Conservation (phyloP, 768 basidiomycete species). For the Kockovaella imperatae region DNA sequence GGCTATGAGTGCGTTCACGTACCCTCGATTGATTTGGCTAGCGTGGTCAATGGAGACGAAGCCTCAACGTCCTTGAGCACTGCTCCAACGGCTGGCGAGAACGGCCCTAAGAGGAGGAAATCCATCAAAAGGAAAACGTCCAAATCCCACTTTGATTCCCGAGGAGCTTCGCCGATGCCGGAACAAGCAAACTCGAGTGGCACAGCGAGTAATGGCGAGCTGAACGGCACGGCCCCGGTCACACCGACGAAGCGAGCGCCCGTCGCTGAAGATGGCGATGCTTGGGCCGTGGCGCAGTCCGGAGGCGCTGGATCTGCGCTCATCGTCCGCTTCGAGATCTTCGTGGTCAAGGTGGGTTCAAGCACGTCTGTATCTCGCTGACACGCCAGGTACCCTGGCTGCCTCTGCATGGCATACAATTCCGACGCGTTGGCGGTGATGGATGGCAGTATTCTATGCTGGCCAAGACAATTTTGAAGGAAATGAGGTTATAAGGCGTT, state of each 20-base stretch:
- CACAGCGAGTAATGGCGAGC: conserved; percentile 4
- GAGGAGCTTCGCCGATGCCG: conserved; percentile 7
- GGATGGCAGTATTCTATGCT: conserved; percentile 98
- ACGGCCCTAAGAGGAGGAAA: not conserved
- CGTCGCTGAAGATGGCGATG: conserved; percentile 42
- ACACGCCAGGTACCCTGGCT: conserved; percentile 73
- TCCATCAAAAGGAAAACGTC: not conserved
- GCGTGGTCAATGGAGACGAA: conserved; percentile 49
- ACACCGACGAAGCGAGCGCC: conserved; percentile 3
- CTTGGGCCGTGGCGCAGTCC: conserved; percentile 40
- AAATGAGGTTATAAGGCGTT: conserved; percentile 39
- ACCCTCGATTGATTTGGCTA: conserved; percentile 83
- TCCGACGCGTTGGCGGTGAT: conserved; percentile 79
- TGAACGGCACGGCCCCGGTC: not conserved
- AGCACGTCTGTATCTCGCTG: not conserved
- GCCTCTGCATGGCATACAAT: conserved; percentile 89
- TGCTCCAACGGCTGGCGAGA: conserved; percentile 3
- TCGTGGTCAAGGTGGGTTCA: conserved; percentile 79
- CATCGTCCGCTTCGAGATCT: conserved; percentile 92
- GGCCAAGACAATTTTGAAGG: conserved; percentile 46
- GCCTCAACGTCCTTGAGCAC: conserved; percentile 18
- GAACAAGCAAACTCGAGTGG: conserved; percentile 4
- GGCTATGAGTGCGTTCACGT: conserved; percentile 96
- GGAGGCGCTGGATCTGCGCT: conserved; percentile 60
- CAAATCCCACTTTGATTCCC: not conserved